A percentile compares a stretch with the other conserved stretches of the same genome.
phyloP scores from a whole-genome alignment of 164 flowering plant species.

The Akebia trifoliata region DNA sequence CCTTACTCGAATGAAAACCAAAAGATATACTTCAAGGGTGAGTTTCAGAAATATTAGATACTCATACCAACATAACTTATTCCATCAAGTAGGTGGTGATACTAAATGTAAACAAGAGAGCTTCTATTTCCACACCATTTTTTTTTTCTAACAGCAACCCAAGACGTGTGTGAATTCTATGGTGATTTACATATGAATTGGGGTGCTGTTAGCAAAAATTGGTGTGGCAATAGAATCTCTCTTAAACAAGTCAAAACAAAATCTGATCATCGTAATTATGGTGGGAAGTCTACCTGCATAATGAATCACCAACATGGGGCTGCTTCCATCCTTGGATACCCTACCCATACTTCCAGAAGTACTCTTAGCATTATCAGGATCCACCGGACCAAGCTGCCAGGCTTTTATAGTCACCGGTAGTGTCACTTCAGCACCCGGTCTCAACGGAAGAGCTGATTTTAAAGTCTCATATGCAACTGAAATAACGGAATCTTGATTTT shows the following conservation, averaged over 20 bases:
- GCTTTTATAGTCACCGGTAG: conserved; percentile 81
- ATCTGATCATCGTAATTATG: not conserved
- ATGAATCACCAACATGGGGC: conserved; percentile 80
- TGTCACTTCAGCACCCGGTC: conserved; percentile 88
- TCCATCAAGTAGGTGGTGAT: not conserved
- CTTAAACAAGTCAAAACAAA: not conserved
- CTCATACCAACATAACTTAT: not conserved
- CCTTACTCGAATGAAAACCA: no score
- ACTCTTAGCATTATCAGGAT: conserved; percentile 54
- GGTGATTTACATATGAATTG: no score
- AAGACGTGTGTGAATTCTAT: no score
- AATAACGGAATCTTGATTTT: conserved; percentile 85
- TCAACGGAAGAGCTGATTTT: conserved; percentile 78
- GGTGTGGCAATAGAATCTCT: no score
- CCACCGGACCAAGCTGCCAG: conserved; percentile 69
- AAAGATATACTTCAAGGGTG: no score
- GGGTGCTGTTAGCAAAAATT: no score
- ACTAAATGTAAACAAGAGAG: not conserved
- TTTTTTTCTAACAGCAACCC: no score
- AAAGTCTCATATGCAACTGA: conserved; percentile 61
- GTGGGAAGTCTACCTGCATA: conserved; percentile 69
- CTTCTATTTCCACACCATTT: no score
- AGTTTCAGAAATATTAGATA: no score
- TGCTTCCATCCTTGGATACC: conserved; percentile 71
- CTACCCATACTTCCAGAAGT: conserved; percentile 43